Evolutionary conservation across 352 stramenopile species (phyloP).

Genomic region (Phytopythium delawarense): DNA sequence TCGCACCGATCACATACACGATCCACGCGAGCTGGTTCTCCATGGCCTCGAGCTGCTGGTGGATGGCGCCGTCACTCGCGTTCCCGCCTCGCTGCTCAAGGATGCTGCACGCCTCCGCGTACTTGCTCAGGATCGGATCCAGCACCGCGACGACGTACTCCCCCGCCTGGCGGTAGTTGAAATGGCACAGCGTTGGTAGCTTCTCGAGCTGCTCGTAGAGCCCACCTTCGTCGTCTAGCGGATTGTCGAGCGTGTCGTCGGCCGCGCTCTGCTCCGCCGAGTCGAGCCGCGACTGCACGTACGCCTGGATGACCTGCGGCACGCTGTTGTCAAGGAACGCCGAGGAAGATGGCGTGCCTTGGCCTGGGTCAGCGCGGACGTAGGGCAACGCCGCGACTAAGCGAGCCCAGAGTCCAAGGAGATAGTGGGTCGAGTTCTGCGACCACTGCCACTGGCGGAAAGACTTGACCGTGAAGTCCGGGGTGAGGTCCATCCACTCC

Average conservation of each 20-base stretch:
- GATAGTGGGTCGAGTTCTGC: conserved; percentile 95
- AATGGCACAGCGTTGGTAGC: conserved; percentile 95
- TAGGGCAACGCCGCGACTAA: conserved; percentile 97
- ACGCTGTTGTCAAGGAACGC: conserved; percentile 73
- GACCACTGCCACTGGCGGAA: conserved; percentile 96
- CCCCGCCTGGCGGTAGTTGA: conserved; percentile 93
- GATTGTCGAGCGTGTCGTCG: conserved; percentile 95
- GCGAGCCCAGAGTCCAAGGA: conserved; percentile 95
- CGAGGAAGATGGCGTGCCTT: conserved; percentile 46
- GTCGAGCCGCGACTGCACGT: conserved; percentile 95
- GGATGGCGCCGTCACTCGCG: conserved; percentile 35
- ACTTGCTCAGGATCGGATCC: conserved; percentile 93
- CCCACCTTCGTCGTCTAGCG: conserved; percentile 94
- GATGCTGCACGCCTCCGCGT: conserved; percentile 87
- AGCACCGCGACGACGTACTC: conserved; percentile 93
- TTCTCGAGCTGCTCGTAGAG: conserved; percentile 97
- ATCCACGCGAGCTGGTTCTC: conserved; percentile 98
- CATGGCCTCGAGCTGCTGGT: conserved; percentile 75
- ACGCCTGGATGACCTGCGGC: conserved; percentile 92
- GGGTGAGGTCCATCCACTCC: conserved; percentile 96
- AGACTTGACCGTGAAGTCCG: conserved; percentile 96
- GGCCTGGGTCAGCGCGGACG: conserved; percentile 75
- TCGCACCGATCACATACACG: conserved; percentile 94
- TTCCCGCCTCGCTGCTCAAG: conserved; percentile 49
- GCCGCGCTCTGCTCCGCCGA: conserved; percentile 91